A percentile compares a stretch with the other conserved stretches of the same genome.
Evolutionary conservation across 2,329 filamentous ascomycete genomes (phyloP).

Genomic region (Diaporthe citriasiana): DNA sequence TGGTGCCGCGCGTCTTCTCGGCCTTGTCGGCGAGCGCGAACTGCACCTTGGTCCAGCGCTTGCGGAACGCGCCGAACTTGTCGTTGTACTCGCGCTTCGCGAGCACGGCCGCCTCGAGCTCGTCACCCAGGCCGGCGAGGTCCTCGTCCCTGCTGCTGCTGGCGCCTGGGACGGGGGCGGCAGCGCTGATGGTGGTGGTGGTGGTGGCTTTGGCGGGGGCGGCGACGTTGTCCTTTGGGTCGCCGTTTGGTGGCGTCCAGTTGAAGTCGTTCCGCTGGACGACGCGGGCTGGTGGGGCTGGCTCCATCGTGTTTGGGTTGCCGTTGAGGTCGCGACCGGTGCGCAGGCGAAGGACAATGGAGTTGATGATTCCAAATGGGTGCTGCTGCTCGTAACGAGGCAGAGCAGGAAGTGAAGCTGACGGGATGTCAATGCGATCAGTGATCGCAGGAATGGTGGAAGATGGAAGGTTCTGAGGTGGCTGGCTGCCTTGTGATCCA

Average conservation of each 20-base stretch:
- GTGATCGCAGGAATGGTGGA: neutral
- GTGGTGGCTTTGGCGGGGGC: neutral
- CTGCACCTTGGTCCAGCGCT: constrained; percentile 3
- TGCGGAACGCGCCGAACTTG: constrained; percentile 22
- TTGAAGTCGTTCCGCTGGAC: constrained; percentile 31
- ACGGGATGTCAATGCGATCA: neutral
- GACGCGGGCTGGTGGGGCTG: constrained; percentile 16
- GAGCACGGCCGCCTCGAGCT: constrained; percentile 9
- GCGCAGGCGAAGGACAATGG: neutral
- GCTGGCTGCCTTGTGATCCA: neutral
- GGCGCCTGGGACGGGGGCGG: no score
- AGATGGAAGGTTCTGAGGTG: neutral
- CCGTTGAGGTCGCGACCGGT: constrained; percentile 2
- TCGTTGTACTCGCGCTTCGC: constrained; percentile 5
- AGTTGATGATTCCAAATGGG: neutral
- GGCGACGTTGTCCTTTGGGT: neutral
- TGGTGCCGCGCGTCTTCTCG: constrained; percentile 1
- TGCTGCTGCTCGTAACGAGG: neutral
- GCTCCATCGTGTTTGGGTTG: neutral
- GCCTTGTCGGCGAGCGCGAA: constrained; percentile 5
- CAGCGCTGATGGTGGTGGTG: neutral
- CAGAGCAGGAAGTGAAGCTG: neutral
- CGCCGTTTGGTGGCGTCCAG: constrained; percentile 2
- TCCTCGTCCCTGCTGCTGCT: neutral
- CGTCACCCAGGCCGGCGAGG: constrained; percentile 9